These are phyloP conservation scores for Phytophthora foliorum DNA, from an alignment of 352 stramenopile species.

Conservation along the genomic window DNA sequence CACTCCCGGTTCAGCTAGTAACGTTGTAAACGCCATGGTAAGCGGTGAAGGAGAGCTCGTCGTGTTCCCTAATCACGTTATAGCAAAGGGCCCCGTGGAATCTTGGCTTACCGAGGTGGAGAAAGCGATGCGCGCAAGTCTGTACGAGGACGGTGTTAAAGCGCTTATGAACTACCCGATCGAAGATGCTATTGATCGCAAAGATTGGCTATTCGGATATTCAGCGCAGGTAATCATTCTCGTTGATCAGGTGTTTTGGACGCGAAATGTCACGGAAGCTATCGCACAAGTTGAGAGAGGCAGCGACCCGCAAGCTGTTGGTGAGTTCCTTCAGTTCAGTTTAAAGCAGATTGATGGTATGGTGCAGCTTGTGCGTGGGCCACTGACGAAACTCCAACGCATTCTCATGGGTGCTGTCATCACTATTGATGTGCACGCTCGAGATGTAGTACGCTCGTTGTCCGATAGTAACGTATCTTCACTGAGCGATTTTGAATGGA, in stretches of 20 bases:
- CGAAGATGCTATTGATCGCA: conserved; percentile 89
- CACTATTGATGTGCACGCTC: conserved; percentile 93
- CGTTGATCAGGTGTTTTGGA: conserved; percentile 95
- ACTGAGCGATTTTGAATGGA: conserved; percentile 94
- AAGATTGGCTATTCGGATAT: conserved; percentile 92
- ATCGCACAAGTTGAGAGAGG: conserved; percentile 81
- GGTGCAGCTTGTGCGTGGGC: conserved; percentile 90
- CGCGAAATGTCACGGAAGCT: conserved; percentile 85
- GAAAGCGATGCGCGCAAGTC: conserved; percentile 85
- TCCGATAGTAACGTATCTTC: conserved; percentile 82
- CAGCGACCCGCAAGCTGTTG: conserved; percentile 75
- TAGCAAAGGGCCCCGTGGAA: conserved; percentile 89
- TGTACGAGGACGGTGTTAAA: conserved; percentile 90
- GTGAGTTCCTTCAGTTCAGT: conserved; percentile 89
- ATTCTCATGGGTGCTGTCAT: conserved; percentile 93
- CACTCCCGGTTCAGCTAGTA: conserved; percentile 39
- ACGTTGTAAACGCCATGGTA: conserved; percentile 84
- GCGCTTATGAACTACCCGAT: conserved; percentile 89
- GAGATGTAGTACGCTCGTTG: conserved; percentile 89
- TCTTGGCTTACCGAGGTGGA: conserved; percentile 90
- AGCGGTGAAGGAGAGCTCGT: conserved; percentile 91
- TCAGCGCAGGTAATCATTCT: conserved; percentile 91
- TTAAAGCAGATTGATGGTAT: conserved; percentile 94
- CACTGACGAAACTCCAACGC: conserved; percentile 88
- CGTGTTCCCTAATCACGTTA: conserved; percentile 73